These are phyloP conservation scores for Encephalitozoon hellem DNA, from an alignment of 371 early-diverging fungal genomes.

Conservation along the genomic window DNA sequence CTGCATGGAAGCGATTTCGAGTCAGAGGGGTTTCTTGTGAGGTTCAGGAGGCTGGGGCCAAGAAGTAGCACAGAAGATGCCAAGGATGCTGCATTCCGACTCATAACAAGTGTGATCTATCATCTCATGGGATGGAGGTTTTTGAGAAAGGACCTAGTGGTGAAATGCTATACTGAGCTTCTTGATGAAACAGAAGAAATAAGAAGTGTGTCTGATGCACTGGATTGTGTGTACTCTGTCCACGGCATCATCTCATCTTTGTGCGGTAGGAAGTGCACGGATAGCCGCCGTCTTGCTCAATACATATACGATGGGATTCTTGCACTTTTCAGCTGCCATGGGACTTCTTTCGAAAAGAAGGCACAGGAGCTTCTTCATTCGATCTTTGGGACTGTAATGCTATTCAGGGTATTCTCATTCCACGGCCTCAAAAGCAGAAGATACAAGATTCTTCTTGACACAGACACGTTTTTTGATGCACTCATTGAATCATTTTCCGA, in stretches of 20 bases:
- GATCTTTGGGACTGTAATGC: not conserved
- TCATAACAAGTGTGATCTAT: not conserved
- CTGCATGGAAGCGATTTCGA: not conserved
- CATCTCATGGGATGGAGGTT: not conserved
- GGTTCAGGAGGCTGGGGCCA: not conserved
- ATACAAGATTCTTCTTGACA: not conserved
- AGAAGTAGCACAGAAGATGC: not conserved
- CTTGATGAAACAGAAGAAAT: not conserved
- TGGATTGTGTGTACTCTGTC: not conserved
- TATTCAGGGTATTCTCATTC: not conserved
- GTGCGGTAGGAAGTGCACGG: not conserved
- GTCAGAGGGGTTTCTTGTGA: not conserved
- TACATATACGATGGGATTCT: conserved; percentile 17
- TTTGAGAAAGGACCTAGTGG: not conserved
- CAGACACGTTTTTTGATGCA: conserved; percentile 1
- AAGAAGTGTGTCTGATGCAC: not conserved
- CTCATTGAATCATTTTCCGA: conserved; percentile 12
- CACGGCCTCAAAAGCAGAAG: not conserved
- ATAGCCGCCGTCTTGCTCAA: not conserved
- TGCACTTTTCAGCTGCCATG: conserved; percentile 5
- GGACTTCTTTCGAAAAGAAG: conserved; percentile 4
- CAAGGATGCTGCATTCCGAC: not conserved
- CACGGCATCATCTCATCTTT: not conserved
- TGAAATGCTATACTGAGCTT: not conserved
- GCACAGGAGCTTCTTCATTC: conserved; percentile 3